phyloP scores from a whole-genome alignment of 805 yeast genomes.

The Limtongia smithiae region DNA sequence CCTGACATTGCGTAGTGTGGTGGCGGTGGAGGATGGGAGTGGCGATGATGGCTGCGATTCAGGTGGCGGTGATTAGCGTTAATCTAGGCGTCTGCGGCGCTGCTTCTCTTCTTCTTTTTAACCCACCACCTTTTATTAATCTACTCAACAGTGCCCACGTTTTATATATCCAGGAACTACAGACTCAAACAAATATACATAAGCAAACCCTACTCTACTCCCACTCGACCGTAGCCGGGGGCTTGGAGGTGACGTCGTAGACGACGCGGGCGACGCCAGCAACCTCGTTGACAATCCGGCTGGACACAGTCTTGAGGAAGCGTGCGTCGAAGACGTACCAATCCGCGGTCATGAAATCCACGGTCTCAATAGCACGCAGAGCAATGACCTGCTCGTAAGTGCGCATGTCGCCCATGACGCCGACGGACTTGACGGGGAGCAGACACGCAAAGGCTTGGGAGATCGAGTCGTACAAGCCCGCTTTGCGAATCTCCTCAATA shows the following conservation, averaged over 20 bases:
- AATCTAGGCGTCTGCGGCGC: too few relatives aligned
- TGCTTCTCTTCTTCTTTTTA: too few relatives aligned
- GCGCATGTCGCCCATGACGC: constrained; percentile 99
- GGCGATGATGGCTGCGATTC: too few relatives aligned
- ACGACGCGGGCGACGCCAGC: constrained; percentile 99
- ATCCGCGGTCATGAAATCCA: constrained; percentile 99
- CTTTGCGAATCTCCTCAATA: constrained; percentile 91
- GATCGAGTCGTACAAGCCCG: constrained; percentile 87
- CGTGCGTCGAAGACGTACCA: constrained; percentile 93
- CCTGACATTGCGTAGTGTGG: constrained; percentile 38
- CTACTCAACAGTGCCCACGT: too few relatives aligned
- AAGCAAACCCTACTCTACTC: constrained; percentile 49
- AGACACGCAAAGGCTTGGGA: constrained; percentile 98
- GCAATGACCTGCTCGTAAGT: constrained; percentile 99
- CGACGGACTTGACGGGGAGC: constrained; percentile 96
- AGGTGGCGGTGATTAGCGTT: too few relatives aligned
- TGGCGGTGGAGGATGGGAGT: too few relatives aligned
- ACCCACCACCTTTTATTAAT: too few relatives aligned
- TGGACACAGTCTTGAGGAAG: constrained; percentile 87
- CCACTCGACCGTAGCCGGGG: constrained; percentile 99
- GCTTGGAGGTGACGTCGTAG: constrained; percentile 97
- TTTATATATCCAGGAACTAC: too few relatives aligned
- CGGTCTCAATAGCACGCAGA: constrained; percentile 94
- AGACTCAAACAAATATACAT: background rate
- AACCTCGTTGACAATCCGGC: constrained; percentile 97